These are phyloP conservation scores for Peronospora destructor DNA, from an alignment of 352 stramenopile species.

Conservation along the genomic window DNA sequence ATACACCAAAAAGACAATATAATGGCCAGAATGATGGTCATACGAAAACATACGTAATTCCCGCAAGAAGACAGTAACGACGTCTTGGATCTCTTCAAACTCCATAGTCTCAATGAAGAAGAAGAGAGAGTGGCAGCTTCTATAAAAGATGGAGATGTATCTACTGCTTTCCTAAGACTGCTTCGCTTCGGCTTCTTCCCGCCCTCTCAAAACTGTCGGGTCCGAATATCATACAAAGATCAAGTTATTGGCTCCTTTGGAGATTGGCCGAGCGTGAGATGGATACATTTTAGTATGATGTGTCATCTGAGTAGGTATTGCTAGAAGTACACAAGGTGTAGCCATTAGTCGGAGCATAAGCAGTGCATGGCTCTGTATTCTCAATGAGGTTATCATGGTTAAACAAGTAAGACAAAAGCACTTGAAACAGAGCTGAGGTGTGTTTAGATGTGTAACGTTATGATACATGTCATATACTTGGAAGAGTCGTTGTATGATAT, in stretches of 20 bases:
- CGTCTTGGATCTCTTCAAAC: slow-evolving; percentile 23
- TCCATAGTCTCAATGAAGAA: slow-evolving; percentile 22
- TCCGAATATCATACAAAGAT: slow-evolving; percentile 12
- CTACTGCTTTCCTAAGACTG: slow-evolving; percentile 17
- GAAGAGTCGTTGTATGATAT: too few species aligned
- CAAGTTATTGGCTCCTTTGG: slow-evolving; percentile 17
- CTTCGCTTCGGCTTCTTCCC: slow-evolving; percentile 4
- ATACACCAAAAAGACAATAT: neutral
- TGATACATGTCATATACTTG: too few species aligned
- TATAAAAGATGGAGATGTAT: neutral
- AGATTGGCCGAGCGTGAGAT: slow-evolving; percentile 31
- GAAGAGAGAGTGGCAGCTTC: neutral
- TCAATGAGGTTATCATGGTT: too few species aligned
- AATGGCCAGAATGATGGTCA: neutral
- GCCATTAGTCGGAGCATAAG: too few species aligned
- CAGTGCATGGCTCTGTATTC: too few species aligned
- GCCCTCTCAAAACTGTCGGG: slow-evolving; percentile 2
- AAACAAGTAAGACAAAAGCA: too few species aligned
- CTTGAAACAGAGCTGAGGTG: too few species aligned
- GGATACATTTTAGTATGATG: slow-evolving; percentile 14
- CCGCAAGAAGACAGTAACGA: slow-evolving; percentile 35
- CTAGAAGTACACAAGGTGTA: slow-evolving; percentile 12
- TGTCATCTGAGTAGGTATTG: neutral
- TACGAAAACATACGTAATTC: slow-evolving; percentile 36
- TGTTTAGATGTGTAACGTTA: too few species aligned